Base-by-base conservation (phyloP, 2,329 filamentous ascomycete genomes). In the Rhynchosporium secalis region DNA sequence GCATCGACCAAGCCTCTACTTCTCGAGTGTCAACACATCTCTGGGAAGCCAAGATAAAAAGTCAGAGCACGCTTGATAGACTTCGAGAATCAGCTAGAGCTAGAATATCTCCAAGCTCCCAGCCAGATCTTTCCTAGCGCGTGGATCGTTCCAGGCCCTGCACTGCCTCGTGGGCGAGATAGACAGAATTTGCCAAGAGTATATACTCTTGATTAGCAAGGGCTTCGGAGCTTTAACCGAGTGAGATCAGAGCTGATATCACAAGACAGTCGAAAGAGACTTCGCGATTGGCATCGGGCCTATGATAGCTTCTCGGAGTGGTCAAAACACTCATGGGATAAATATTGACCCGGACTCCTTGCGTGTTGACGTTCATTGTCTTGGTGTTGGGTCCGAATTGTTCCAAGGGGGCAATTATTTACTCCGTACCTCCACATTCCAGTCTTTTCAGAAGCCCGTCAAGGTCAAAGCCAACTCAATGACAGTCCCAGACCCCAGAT, bases 401-500 rank as follows among this genome's bases (percentile, higher is more conserved):
- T 9, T 43, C 36, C 5, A 15, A 20, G 26, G 36, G 51, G 51
- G 51, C 5, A 28, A 54, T 54, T 28, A 33, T 29, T 54, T 54
- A 54, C 51, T 54, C 51, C 51, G 51, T 36, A 41, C 13, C 36
- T 54, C 51, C 51, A 54, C 33, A 20, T 36, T 36, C 9, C 6
- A 36, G 6, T 36, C 33, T 9, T 36, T 28, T 40, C 36, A 54
- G 51, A 26, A 54, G 20, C 29, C 33, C 20, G 40, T 26, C 31
- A 51, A 52, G 26, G n/a, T 41, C 33, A n/a, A 38, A 54, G 12
- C 31, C 38, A 38, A 28, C n/a, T 28, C 33, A 20, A 26, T 10
- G 15, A 28, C 8, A 45, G 41, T 45, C n/a, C 38, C 36, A 54
- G 33, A 54, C 51, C 51, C 51, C 51, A 33, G 51, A 54, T 54